These are phyloP conservation scores for Termitomyces sp. DNA, from an alignment of 768 basidiomycete species.

Conservation along the genomic window DNA sequence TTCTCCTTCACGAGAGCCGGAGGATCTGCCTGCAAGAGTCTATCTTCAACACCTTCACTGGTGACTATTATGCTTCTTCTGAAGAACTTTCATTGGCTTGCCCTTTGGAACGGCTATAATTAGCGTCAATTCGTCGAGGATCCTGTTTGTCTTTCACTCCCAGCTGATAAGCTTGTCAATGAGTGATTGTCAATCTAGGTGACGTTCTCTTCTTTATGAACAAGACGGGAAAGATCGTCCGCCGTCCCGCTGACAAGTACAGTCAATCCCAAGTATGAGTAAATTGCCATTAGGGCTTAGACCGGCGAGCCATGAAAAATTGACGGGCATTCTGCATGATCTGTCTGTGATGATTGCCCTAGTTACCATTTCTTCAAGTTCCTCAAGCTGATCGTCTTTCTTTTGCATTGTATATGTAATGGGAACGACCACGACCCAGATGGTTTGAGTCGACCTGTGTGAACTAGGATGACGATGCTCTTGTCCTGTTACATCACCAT, in stretches of 20 bases:
- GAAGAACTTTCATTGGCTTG: conserved; percentile 36
- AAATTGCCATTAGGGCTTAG: not conserved
- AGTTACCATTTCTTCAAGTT: no score
- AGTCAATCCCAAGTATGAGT: conserved; percentile 10
- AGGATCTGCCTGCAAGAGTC: no score
- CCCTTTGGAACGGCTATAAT: conserved; percentile 56
- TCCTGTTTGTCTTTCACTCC: not conserved
- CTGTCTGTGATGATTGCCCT: no score
- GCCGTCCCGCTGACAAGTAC: conserved; percentile 27
- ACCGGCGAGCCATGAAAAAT: no score
- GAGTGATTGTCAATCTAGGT: conserved; percentile 19
- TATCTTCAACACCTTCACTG: conserved; percentile 45
- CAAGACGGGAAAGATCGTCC: conserved; percentile 34
- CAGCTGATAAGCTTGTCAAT: not conserved
- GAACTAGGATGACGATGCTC: no score
- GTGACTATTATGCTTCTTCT: conserved; percentile 46
- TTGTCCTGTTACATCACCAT: no score
- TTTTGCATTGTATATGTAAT: no score
- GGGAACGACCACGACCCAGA: no score
- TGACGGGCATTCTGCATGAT: no score
- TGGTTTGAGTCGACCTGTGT: no score
- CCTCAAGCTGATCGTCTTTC: no score
- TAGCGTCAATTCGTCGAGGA: conserved; percentile 59
- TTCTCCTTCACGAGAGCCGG: no score
- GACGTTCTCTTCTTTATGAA: conserved; percentile 44